Conservation (phyloP, 2,329 filamentous ascomycete genomes). For the Ceratocystis variospora region DNA sequence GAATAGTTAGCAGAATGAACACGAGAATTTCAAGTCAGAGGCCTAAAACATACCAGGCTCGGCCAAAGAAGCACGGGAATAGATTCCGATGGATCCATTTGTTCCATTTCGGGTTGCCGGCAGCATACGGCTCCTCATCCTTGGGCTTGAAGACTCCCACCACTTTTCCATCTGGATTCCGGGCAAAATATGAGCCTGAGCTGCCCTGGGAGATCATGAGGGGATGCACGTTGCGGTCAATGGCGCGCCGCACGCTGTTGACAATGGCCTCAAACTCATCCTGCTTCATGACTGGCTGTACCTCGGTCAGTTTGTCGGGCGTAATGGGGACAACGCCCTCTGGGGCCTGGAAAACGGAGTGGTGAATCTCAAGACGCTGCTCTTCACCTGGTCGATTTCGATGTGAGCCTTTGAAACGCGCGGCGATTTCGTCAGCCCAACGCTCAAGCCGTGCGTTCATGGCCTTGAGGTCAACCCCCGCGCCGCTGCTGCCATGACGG, state of each 20-base stretch:
- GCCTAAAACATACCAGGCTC: slow-evolving; percentile 52
- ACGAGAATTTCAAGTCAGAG: background rate
- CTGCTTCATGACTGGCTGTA: slow-evolving; percentile 54
- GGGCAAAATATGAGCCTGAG: slow-evolving; percentile 94
- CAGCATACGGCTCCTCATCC: slow-evolving; percentile 95
- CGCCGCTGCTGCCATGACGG: slow-evolving; percentile 52
- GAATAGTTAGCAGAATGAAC: slow-evolving; percentile 18
- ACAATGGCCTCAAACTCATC: slow-evolving; percentile 77
- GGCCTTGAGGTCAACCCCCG: slow-evolving; percentile 91
- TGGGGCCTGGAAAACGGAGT: slow-evolving; percentile 90
- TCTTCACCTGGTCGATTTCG: slow-evolving; percentile 43
- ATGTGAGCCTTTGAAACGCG: slow-evolving; percentile 75
- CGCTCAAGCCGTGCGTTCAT: slow-evolving; percentile 91
- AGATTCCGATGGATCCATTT: slow-evolving; percentile 98
- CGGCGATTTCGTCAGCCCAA: slow-evolving; percentile 96
- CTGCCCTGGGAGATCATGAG: slow-evolving; percentile 95
- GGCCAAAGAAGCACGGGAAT: slow-evolving; percentile 92
- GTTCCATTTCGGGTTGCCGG: slow-evolving; percentile 96
- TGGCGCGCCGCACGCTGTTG: slow-evolving; percentile 78
- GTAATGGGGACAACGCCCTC: slow-evolving; percentile 73
- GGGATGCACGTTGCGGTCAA: slow-evolving; percentile 80
- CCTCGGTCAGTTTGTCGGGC: slow-evolving; percentile 55
- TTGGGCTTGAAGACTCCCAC: slow-evolving; percentile 98
- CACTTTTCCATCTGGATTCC: slow-evolving; percentile 81
- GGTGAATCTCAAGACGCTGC: slow-evolving; percentile 85